Evolutionary conservation across 2,329 filamentous ascomycete species (phyloP), one percentile per base, ranked within the genome.

Genomic region (Aspergillus sp.): DNA sequence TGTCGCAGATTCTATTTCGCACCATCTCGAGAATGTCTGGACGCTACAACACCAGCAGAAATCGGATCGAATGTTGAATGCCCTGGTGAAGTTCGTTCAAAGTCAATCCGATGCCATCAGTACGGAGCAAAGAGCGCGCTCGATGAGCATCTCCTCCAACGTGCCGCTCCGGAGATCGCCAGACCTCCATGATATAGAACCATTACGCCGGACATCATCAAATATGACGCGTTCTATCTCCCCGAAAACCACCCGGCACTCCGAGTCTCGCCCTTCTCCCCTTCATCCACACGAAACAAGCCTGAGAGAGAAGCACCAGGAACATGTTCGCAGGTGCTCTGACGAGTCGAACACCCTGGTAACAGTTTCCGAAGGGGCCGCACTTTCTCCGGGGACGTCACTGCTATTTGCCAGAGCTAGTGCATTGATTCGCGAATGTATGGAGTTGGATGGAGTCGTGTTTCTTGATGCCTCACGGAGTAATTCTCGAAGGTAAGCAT

Each of bases 1-100:
- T 20, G 44, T 58, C n/a, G 54, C 57, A 2, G 29, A 42, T 13
- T 80, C 79, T 1, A 72, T 84, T 14, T 80, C 82, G 63, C 74
- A 79, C 19, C 82, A 86, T 53, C 67, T 87, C 1, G 81, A 85
- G 58, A 79, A 76, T 68, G 78, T 78, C 3, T 70, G 78, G 41
- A 73, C 78, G 14, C 73, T 77, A 11, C 75, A 78, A 9, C 77
- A 81, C 40, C 77, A 81, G 40, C 74, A 76, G 43, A 75, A 81
- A 46, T 77, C 79, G 1, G 79, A 81, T 50, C 75, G 79, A 17
- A 82, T 85, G 65, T 77, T 84, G 1, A 75, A 77, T 23, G 79
- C 78, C 0, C 67, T 83, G 14, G 76, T 74, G 0, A 62, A 71
- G 2, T 81, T 80, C 51, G 73, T 78, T 23, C 76, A 79, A 53